Percentiles rank a stretch among this genome's conserved stretches.
These are phyloP conservation scores for Didymella lethalis DNA, from an alignment of 2,329 filamentous ascomycete genomes.

Conservation along the genomic window DNA sequence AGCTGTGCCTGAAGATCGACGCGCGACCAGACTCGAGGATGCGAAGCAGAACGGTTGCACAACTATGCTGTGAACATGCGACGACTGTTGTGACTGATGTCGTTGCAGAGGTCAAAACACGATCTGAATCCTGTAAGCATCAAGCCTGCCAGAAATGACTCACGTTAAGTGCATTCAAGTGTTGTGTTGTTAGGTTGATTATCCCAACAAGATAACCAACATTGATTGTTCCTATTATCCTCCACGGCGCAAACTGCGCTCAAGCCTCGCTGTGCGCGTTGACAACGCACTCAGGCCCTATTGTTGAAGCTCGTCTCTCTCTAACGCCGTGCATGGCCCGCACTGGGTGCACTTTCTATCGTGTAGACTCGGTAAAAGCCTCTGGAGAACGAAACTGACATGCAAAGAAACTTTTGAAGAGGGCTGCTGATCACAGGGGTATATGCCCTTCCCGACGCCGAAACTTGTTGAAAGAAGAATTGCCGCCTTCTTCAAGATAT, in stretches of 20 bases:
- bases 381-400: slow-evolving; percentile 32
- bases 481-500: slow-evolving; percentile 48
- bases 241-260: slow-evolving; percentile 22
- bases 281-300: slow-evolving; percentile 38
- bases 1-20: slow-evolving; percentile 17
- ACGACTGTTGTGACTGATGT: not conserved
- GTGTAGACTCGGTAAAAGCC: slow-evolving; percentile 40
- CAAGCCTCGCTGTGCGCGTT: slow-evolving; percentile 37
- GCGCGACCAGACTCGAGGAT: not conserved
- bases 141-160: slow-evolving; percentile 6
- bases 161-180: slow-evolving; percentile 4
- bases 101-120: not conserved
- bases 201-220: slow-evolving; percentile 14
- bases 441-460: slow-evolving; percentile 49
- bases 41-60: not conserved
- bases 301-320: slow-evolving; percentile 37
- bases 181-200: slow-evolving; percentile 11
- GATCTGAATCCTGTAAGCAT: slow-evolving; percentile 1
- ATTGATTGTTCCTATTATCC: slow-evolving; percentile 18
- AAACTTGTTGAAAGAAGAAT: slow-evolving; percentile 53
- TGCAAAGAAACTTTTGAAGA: slow-evolving; percentile 45
- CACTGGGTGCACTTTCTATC: slow-evolving; percentile 28
- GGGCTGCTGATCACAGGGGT: slow-evolving; percentile 44
- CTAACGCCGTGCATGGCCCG: slow-evolving; percentile 32
- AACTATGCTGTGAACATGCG: not conserved